Conservation (phyloP, 2,329 filamentous ascomycete genomes). For the Thermoascus crustaceus region DNA sequence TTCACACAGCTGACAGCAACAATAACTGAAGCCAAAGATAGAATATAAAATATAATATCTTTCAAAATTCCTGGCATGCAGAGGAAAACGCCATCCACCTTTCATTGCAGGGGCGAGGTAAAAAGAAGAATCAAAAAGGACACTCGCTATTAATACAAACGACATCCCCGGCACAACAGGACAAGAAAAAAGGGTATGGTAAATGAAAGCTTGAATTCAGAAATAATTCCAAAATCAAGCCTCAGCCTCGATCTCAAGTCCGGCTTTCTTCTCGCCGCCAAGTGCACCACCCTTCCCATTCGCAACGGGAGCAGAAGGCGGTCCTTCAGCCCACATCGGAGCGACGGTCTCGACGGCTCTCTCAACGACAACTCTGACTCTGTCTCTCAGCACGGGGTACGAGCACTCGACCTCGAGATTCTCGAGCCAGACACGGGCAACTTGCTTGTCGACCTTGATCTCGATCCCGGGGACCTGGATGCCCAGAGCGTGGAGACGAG, state of each 20-base stretch:
- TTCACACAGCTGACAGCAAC: too few relatives aligned
- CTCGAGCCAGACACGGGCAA: constrained; percentile 87
- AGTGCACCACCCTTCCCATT: constrained; percentile 17
- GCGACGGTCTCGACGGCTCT: constrained; percentile 80
- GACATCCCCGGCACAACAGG: too few relatives aligned
- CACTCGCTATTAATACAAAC: too few relatives aligned
- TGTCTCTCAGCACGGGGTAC: constrained; percentile 69
- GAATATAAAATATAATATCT: too few relatives aligned
- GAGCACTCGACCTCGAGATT: constrained; percentile 80
- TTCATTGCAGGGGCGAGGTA: too few relatives aligned
- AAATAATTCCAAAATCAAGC: too few relatives aligned
- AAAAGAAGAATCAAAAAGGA: too few relatives aligned
- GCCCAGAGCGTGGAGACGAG: constrained; percentile 70
- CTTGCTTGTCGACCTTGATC: constrained; percentile 79
- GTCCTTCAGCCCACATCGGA: constrained; percentile 47
- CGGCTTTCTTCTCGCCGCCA: constrained; percentile 13
- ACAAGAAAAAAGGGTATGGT: too few relatives aligned
- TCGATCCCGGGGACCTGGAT: constrained; percentile 85
- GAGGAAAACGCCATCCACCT: too few relatives aligned
- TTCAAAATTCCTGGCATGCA: too few relatives aligned
- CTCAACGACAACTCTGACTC: constrained; percentile 83
- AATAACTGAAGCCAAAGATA: too few relatives aligned
- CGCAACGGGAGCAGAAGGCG: constrained; percentile 6
- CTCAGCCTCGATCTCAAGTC: constrained; percentile 15
- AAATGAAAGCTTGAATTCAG: too few relatives aligned